phyloP scores from a whole-genome alignment of 1,139 yeast species.

The Sugiyamaella pinicola region DNA sequence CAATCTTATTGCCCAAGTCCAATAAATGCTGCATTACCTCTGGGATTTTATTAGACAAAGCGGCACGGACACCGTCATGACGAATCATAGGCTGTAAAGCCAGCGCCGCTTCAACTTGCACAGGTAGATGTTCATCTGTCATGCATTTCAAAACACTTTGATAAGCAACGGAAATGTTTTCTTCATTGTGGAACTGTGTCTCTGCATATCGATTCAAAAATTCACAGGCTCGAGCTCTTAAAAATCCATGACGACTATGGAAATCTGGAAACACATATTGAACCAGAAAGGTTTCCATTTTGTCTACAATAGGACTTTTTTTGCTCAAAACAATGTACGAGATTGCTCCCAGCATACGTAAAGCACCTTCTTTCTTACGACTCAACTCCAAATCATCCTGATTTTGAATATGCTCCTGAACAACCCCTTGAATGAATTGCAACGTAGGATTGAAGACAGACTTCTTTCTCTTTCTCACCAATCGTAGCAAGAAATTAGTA shows the following conservation, averaged over 20 bases:
- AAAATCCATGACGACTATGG: conserved; percentile 63
- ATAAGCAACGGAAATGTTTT: conserved; percentile 57
- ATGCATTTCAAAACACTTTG: conserved; percentile 70
- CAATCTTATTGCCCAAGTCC: conserved; percentile 76
- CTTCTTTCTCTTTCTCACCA: conserved; percentile 64
- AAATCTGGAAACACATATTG: conserved; percentile 74
- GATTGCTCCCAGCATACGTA: conserved; percentile 76
- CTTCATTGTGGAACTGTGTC: conserved; percentile 54
- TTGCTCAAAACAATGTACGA: conserved; percentile 59
- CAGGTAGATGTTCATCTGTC: conserved; percentile 62
- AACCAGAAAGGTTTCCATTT: conserved; percentile 71
- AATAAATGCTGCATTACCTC: conserved; percentile 82
- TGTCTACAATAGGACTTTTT: conserved; percentile 59
- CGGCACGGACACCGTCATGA: conserved; percentile 65
- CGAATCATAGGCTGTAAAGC: conserved; percentile 80
- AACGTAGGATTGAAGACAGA: conserved; percentile 64
- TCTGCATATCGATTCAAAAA: conserved; percentile 71
- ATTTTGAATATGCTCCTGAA: conserved; percentile 47
- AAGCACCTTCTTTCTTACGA: conserved; percentile 73
- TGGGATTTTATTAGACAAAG: conserved; percentile 67
- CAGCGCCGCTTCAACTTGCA: conserved; percentile 79
- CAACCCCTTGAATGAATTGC: conserved; percentile 62
- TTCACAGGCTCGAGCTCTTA: conserved; percentile 85
- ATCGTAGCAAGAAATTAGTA: conserved; percentile 69
- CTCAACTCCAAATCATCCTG: conserved; percentile 60